Percentiles rank a stretch among this genome's conserved stretches.
Evolutionary conservation across 2,329 filamentous ascomycete genomes (phyloP).

Genomic region (Talaromyces rugulosus): DNA sequence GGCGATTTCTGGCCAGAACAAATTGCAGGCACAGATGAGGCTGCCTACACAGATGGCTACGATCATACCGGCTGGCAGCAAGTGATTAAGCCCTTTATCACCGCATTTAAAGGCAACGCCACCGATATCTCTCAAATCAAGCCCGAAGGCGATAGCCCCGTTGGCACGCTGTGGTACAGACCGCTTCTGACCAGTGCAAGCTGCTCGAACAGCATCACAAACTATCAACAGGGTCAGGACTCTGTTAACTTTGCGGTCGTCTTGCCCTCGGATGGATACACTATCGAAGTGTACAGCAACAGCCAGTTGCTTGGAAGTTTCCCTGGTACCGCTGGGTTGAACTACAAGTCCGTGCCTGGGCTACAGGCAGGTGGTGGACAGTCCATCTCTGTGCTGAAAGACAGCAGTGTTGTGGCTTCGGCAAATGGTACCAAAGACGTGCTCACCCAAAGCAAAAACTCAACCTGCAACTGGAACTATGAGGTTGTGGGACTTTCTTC

Average conservation of each 20-base stretch:
- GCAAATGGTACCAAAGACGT: constrained; percentile 10
- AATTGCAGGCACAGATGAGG: constrained; percentile 3
- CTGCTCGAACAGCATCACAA: constrained; percentile 9
- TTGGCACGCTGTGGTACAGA: constrained; percentile 6
- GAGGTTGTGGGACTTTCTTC: constrained; percentile 11
- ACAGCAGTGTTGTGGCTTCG: not conserved
- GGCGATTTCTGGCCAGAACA: constrained; percentile 11
- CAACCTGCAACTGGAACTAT: constrained; percentile 11
- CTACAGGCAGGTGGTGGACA: constrained; percentile 7
- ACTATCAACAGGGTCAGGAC: constrained; percentile 5
- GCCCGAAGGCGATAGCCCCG: not conserved
- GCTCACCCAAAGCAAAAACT: not conserved
- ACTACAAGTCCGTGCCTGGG: constrained; percentile 9
- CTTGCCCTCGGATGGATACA: not conserved
- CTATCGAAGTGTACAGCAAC: constrained; percentile 10
- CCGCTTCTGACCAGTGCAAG: not conserved
- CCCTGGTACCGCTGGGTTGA: not conserved
- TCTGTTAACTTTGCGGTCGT: constrained; percentile 7
- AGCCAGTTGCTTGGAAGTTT: not conserved
- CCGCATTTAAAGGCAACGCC: constrained; percentile 1
- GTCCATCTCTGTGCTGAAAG: not conserved
- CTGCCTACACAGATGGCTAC: constrained; percentile 5
- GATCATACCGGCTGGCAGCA: constrained; percentile 10
- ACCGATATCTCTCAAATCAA: not conserved
- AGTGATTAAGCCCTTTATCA: constrained; percentile 7